Evolutionary conservation across 1,139 yeast genomes (phyloP).

Genomic region (Candida sanyaensis): DNA sequence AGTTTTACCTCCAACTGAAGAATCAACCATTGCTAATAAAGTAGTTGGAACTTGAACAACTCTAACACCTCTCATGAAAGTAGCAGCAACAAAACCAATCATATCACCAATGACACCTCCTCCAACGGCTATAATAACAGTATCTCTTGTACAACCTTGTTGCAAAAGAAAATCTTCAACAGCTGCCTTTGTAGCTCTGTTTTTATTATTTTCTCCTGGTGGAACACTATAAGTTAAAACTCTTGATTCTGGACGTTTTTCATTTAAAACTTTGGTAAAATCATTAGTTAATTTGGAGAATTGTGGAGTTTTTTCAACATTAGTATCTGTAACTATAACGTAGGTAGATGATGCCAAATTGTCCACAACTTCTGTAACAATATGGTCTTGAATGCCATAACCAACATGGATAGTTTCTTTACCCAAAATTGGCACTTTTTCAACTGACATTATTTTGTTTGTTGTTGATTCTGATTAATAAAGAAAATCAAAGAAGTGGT

Average conservation of each 20-base stretch:
- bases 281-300: slow-evolving; percentile 37
- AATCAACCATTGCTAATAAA: slow-evolving; percentile 94
- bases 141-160: slow-evolving; percentile 95
- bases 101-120: slow-evolving; percentile 99
- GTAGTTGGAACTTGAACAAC: slow-evolving; percentile 95
- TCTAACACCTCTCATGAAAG: slow-evolving; percentile 98
- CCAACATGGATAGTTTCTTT: slow-evolving; percentile 89
- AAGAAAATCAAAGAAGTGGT: slow-evolving; percentile 1
- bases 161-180: slow-evolving; percentile 86
- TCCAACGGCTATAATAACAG: slow-evolving; percentile 92
- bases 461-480: not conserved
- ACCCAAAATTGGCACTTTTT: slow-evolving; percentile 76
- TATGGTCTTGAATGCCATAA: slow-evolving; percentile 73
- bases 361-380: slow-evolving; percentile 66
- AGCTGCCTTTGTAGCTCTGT: slow-evolving; percentile 84
- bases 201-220: slow-evolving; percentile 94
- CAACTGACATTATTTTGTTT: slow-evolving; percentile 27
- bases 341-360: slow-evolving; percentile 83
- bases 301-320: slow-evolving; percentile 72
- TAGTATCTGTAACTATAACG: slow-evolving; percentile 85
- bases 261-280: slow-evolving; percentile 32
- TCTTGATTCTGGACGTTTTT: slow-evolving; percentile 53
- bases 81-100: slow-evolving; percentile 98
- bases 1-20: slow-evolving; percentile 97
- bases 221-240: slow-evolving; percentile 73